Percentiles rank a stretch among this genome's conserved stretches.
These are phyloP conservation scores for Uromyces viciae-fabae DNA, from an alignment of 1,284 basidiomycete genomes.

Conservation along the genomic window DNA sequence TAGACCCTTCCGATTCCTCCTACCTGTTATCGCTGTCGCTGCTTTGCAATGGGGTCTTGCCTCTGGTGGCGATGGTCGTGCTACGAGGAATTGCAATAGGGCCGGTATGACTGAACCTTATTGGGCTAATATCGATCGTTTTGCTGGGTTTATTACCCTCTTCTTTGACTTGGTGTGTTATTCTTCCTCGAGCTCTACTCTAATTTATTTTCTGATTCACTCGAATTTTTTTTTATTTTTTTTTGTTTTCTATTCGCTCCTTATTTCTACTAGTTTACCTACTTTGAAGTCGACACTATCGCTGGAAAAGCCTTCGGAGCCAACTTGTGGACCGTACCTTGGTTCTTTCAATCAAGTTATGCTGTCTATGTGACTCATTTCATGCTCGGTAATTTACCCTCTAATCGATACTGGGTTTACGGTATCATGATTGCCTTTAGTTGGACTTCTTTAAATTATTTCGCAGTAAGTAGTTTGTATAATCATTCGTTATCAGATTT, in stretches of 20 bases:
- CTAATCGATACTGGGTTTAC: slow-evolving; percentile 55
- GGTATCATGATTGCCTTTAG: slow-evolving; percentile 52
- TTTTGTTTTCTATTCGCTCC: background rate
- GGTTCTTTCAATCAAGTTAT: slow-evolving; percentile 54
- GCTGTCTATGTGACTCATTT: slow-evolving; percentile 53
- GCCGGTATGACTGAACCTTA: slow-evolving; percentile 55
- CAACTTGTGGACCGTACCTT: slow-evolving; percentile 54
- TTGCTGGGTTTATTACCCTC: slow-evolving; percentile 52
- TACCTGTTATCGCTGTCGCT: slow-evolving; percentile 52
- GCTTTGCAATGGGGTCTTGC: slow-evolving; percentile 54
- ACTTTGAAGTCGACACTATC: slow-evolving; percentile 52
- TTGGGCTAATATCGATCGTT: slow-evolving; percentile 51
- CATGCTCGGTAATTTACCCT: slow-evolving; percentile 54
- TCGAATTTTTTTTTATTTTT: slow-evolving; percentile 12
- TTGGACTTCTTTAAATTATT: slow-evolving; percentile 54
- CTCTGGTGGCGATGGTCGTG: slow-evolving; percentile 47
- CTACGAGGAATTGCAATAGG: slow-evolving; percentile 52
- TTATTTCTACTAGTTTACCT: slow-evolving; percentile 51
- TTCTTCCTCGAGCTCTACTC: background rate
- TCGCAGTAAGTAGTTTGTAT: slow-evolving; percentile 42
- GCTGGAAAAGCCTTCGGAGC: slow-evolving; percentile 53
- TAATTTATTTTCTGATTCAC: background rate
- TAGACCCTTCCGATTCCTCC: slow-evolving; percentile 54
- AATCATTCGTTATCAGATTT: no score
- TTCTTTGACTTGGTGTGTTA: slow-evolving; percentile 52